These are phyloP conservation scores for Biscutella laevigata DNA, from an alignment of 441 rosid genomes.

Conservation along the genomic window DNA sequence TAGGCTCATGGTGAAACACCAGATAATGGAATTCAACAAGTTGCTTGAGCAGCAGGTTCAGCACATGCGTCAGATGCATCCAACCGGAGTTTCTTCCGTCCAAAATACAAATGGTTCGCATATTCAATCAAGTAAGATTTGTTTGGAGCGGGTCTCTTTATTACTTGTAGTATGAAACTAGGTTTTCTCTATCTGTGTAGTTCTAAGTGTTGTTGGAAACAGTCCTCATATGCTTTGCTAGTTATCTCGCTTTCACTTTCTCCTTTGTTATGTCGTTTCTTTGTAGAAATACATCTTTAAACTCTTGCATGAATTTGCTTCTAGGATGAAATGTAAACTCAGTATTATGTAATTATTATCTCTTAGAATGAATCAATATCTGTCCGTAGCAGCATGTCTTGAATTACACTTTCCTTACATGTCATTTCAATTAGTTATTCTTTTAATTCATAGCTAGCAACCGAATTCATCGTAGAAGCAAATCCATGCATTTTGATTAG, in stretches of 20 bases:
- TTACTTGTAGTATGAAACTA: neutral
- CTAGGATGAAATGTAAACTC: neutral
- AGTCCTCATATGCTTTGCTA: neutral
- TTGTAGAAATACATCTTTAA: neutral
- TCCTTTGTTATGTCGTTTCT: neutral
- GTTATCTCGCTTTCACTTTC: neutral
- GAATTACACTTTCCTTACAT: neutral
- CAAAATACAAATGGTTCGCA: constrained; percentile 70
- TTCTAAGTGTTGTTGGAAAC: neutral
- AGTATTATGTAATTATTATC: neutral
- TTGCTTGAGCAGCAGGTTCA: constrained; percentile 83
- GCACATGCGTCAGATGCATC: constrained; percentile 66
- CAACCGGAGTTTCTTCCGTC: constrained; percentile 46
- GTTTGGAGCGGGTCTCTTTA: neutral
- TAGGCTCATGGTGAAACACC: constrained; percentile 84
- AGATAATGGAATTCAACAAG: constrained; percentile 87
- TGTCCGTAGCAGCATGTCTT: neutral
- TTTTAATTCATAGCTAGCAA: neutral
- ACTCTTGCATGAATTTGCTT: neutral
- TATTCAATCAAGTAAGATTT: constrained; percentile 55
- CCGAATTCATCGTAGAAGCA: no score
- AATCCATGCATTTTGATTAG: no score
- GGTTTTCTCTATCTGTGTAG: neutral
- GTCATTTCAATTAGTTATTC: neutral
- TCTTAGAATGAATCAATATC: neutral